A percentile compares a stretch with the other conserved stretches of the same genome.
These are phyloP conservation scores for Wickerhamomyces alni DNA, from an alignment of 805 yeast species.

Conservation along the genomic window DNA sequence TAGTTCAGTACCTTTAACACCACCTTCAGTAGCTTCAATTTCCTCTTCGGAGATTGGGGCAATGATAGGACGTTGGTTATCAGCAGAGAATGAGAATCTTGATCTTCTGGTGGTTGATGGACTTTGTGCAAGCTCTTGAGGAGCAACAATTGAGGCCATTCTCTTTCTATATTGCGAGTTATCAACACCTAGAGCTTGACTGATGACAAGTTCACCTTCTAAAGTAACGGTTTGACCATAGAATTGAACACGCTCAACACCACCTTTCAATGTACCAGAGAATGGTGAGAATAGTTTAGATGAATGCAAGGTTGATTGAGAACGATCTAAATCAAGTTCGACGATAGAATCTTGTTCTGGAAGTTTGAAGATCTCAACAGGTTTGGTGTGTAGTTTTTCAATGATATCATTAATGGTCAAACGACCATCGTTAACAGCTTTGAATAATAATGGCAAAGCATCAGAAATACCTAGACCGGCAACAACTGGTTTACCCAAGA, in stretches of 20 bases:
- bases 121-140: slow-evolving; percentile 26
- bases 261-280: slow-evolving; percentile 58
- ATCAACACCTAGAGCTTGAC: slow-evolving; percentile 51
- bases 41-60: slow-evolving; percentile 25
- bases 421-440: slow-evolving; percentile 71
- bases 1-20: slow-evolving; percentile 57
- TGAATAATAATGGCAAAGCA: slow-evolving; percentile 72
- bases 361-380: slow-evolving; percentile 74
- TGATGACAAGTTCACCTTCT: slow-evolving; percentile 68
- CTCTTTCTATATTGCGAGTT: slow-evolving; percentile 25
- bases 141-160: slow-evolving; percentile 20
- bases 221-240: slow-evolving; percentile 75
- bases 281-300: slow-evolving; percentile 51
- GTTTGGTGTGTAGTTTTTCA: slow-evolving; percentile 70
- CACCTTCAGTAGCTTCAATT: slow-evolving; percentile 32
- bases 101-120: slow-evolving; percentile 30
- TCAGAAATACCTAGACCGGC: slow-evolving; percentile 79
- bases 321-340: slow-evolving; percentile 80
- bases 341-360: slow-evolving; percentile 75
- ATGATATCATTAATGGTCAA: slow-evolving; percentile 70
- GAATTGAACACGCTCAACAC: slow-evolving; percentile 82
- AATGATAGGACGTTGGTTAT: slow-evolving; percentile 29
- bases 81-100: slow-evolving; percentile 48
- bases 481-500: slow-evolving; percentile 50
- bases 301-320: slow-evolving; percentile 34